These are phyloP conservation scores for Arabidopsis lyrata DNA, from an alignment of 441 rosid species.

Conservation along the genomic window DNA sequence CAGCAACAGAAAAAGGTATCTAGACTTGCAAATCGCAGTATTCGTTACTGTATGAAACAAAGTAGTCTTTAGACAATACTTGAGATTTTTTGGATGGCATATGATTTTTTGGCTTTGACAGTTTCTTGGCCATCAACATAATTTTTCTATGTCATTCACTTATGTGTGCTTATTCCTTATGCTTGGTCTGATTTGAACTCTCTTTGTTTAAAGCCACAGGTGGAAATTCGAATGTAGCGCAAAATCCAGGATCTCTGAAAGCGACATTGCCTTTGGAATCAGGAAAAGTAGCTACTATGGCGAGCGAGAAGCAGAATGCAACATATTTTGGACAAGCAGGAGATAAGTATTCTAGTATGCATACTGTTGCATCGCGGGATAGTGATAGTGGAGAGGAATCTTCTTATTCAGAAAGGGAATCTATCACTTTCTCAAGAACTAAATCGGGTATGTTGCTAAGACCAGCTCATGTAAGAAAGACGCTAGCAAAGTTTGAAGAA, in stretches of 20 bases:
- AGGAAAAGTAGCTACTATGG: constrained; percentile 19
- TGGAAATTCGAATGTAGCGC: constrained; percentile 60
- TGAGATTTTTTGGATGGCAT: background rate
- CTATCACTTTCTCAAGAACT: constrained; percentile 76
- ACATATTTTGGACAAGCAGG: constrained; percentile 48
- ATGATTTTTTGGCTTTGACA: background rate
- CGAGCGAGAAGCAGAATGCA: constrained; percentile 54
- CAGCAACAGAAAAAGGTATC: background rate
- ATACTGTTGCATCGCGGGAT: constrained; percentile 53
- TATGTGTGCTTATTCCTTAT: constrained; percentile 23
- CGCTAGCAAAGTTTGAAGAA: constrained; percentile 63
- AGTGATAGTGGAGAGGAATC: constrained; percentile 58
- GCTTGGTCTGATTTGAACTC: constrained; percentile 33
- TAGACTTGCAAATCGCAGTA: background rate
- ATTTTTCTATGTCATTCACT: background rate
- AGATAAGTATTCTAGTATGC: constrained; percentile 48
- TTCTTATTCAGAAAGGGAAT: constrained; percentile 57
- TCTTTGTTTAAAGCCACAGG: constrained; percentile 64
- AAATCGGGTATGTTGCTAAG: constrained; percentile 87
- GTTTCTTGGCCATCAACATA: constrained; percentile 3
- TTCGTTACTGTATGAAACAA: constrained; percentile 6
- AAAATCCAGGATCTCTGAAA: constrained; percentile 54
- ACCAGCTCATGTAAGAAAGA: constrained; percentile 82
- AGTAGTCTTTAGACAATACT: background rate
- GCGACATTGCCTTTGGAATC: constrained; percentile 25